phyloP scores from a whole-genome alignment of 345 rosid genomes.

The Rhodomyrtus tomentosa region DNA sequence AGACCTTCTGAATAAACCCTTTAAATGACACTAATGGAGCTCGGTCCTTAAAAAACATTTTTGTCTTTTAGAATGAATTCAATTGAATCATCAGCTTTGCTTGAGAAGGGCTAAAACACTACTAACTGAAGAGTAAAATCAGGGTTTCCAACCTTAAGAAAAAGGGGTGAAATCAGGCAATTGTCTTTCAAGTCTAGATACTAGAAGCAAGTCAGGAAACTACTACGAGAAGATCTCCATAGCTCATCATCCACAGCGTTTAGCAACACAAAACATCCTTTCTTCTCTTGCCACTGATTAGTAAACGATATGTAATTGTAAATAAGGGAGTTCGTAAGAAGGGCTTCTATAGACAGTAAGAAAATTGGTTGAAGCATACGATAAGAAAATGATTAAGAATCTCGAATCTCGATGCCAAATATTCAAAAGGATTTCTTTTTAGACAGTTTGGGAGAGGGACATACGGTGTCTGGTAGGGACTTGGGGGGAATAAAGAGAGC shows the following conservation, averaged over 20 bases:
- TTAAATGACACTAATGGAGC: not conserved
- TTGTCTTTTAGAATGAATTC: not conserved
- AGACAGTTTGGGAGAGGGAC: not conserved
- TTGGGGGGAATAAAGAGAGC: not conserved
- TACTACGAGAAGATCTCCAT: not conserved
- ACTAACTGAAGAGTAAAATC: not conserved
- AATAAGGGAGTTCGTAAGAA: not conserved
- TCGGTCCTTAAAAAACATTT: not conserved
- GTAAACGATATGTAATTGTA: not conserved
- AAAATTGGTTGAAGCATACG: not conserved
- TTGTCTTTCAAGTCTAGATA: not conserved
- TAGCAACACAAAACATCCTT: not conserved
- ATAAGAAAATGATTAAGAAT: not conserved
- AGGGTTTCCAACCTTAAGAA: not conserved
- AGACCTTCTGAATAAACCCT: not conserved
- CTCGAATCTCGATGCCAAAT: not conserved
- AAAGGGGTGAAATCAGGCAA: not conserved
- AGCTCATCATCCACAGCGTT: not conserved
- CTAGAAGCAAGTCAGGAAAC: not conserved
- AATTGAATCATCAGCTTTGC: not conserved
- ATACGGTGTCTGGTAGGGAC: not conserved
- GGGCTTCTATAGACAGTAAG: not conserved
- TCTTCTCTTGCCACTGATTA: not conserved
- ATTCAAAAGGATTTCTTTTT: not conserved
- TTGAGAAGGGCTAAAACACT: not conserved